Evolutionary conservation across 805 yeast species (phyloP), one percentile per base, ranked within the genome.

Genomic region (Ogataea angusta): DNA sequence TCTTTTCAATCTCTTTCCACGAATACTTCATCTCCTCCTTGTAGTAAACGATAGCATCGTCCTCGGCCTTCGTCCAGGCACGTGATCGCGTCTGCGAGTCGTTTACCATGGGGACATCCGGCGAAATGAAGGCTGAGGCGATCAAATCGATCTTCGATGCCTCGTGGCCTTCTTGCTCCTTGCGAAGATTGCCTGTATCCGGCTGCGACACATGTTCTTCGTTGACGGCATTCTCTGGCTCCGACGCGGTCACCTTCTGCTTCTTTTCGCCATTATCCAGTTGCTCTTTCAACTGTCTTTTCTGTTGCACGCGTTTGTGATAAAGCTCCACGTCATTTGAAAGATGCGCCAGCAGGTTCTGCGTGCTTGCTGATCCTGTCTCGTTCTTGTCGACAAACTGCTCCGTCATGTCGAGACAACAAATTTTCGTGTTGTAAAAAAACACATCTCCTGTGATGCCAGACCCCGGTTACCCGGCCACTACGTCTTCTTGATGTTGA

Each of bases 1-100:
- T 48, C 22, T 48, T 47, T 22, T 67, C 67, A 30, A 69, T 67
- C 35, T 57, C 56, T 29, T 62, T 62, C 74, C 74, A 69, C 15
- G 71, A 57, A 30, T 57, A 56, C 21, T 57, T 52, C 47, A 57
- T 43, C 36, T 55, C 60, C 46, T 70, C 73, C 40, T 67, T 65
- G 45, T 60, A 64, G 36, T 57, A 57, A 4, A 65, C 60, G 9
- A 65, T 63, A 3, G 63, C 57, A 13, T 57, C 58, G 46, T 66
- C 70, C 45, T 66, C 69, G 6, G 59, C 62, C 30, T 53, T 54
- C 1, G 69, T 62, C 70, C 70, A 66, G 9, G 48, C 47, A 24
- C 46, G 29, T 16, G 48, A 49, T 36, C 37, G 30, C 36, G 7
- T 19, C 35, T 27, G 35, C 35, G 23, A 21, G 17, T 26, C 18